A percentile compares a stretch with the other conserved stretches of the same genome.
phyloP scores from a whole-genome alignment of 139 green algal species.

The Coccomyxa sp. region DNA sequence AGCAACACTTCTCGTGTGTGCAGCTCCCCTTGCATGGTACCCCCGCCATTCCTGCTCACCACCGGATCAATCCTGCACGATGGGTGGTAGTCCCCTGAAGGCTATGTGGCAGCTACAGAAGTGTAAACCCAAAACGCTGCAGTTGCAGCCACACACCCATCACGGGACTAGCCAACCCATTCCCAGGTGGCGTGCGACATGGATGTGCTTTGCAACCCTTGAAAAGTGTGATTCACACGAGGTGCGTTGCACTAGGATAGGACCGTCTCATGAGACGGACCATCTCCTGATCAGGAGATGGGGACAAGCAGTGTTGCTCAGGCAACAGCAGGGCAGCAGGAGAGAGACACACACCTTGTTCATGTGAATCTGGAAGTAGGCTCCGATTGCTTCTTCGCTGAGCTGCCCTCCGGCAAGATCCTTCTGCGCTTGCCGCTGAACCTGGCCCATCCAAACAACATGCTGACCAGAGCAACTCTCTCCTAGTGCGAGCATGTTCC shows the following conservation, averaged over 20 bases:
- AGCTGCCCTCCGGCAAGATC: conserved; percentile 22
- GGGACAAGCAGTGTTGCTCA: background rate
- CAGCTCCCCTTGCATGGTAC: background rate
- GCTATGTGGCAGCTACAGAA: no score
- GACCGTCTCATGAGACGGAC: background rate
- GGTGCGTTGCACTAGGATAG: no score
- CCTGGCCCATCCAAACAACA: background rate
- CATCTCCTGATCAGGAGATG: background rate
- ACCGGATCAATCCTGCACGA: background rate
- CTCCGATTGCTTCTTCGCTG: background rate
- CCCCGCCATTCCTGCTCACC: background rate
- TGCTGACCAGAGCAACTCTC: background rate
- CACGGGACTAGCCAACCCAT: no score
- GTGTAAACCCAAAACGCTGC: no score
- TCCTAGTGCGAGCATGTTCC: background rate
- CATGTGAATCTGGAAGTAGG: conserved; percentile 1
- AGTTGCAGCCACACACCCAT: no score
- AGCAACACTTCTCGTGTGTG: background rate
- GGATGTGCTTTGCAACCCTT: no score
- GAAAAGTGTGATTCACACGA: no score
- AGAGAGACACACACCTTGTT: background rate
- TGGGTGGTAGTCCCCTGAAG: no score
- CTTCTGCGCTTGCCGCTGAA: conserved; percentile 14
- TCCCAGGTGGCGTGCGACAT: no score
- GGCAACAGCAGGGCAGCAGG: background rate